Conservation (phyloP, 768 basidiomycete genomes). For the Panaeolus papilionaceus region DNA sequence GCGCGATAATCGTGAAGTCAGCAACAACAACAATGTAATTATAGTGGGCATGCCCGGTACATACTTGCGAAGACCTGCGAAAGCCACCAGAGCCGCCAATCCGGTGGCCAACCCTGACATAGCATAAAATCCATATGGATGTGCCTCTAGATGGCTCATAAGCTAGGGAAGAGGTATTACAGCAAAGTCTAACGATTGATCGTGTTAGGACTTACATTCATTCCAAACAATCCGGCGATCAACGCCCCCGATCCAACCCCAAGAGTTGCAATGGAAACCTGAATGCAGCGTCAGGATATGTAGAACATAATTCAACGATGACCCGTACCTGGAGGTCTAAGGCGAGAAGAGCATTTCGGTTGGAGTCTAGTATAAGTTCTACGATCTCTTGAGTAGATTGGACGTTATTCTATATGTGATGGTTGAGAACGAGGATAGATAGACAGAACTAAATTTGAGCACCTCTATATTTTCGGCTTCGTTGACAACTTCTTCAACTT, state of each 20-base stretch:
- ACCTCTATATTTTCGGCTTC: conserved; percentile 91
- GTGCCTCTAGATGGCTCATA: conserved; percentile 72
- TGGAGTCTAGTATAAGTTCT: conserved; percentile 94
- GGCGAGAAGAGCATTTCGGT: conserved; percentile 90
- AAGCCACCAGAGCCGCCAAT: conserved; percentile 66
- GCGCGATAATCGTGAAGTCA: conserved; percentile 13
- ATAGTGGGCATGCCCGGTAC: conserved; percentile 23
- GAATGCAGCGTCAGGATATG: conserved; percentile 20
- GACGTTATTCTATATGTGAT: conserved; percentile 73
- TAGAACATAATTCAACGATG: neutral
- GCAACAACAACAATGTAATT: conserved; percentile 3
- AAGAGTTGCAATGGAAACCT: conserved; percentile 95
- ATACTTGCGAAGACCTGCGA: conserved; percentile 69
- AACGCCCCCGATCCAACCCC: conserved; percentile 92
- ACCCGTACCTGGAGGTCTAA: conserved; percentile 82
- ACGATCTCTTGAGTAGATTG: conserved; percentile 98
- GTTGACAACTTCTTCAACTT: conserved; percentile 95
- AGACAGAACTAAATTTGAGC: conserved; percentile 24
- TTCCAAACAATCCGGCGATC: conserved; percentile 91
- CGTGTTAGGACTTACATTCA: conserved; percentile 75
- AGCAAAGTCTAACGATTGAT: conserved; percentile 13
- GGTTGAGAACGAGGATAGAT: neutral
- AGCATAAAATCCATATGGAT: conserved; percentile 75
- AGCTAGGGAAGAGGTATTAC: conserved; percentile 51
- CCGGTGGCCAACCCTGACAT: conserved; percentile 66